phyloP scores from a whole-genome alignment of 148 eudicot species.

The Rhododendron kiyosumense region DNA sequence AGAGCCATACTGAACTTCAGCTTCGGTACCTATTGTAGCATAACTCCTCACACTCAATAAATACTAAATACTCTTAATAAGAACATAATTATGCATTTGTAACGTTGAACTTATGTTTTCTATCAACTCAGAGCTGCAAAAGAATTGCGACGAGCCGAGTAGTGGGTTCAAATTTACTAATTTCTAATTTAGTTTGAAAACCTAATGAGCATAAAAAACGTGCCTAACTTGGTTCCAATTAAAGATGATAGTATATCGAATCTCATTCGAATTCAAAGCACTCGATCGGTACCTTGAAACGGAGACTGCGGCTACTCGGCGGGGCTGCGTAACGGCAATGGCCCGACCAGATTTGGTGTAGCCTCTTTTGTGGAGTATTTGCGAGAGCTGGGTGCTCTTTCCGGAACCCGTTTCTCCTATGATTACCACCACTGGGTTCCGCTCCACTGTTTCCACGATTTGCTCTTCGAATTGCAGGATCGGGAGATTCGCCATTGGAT shows the following conservation, averaged over 20 bases:
- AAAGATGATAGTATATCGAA: neutral
- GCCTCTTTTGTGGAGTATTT: conserved; percentile 62
- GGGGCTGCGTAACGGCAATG: conserved; percentile 96
- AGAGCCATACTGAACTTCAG: neutral
- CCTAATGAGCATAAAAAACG: neutral
- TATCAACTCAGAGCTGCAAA: neutral
- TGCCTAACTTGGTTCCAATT: neutral
- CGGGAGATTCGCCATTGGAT: conserved; percentile 65
- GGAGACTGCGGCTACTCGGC: conserved; percentile 96
- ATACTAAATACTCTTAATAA: neutral
- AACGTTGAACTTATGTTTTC: neutral
- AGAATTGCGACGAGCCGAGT: neutral
- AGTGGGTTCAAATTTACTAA: neutral
- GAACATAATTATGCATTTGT: neutral
- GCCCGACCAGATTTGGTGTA: conserved; percentile 49
- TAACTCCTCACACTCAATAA: neutral
- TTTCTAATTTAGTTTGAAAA: neutral
- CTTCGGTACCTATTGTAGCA: neutral
- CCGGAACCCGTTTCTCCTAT: conserved; percentile 98
- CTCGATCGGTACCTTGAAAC: conserved; percentile 50
- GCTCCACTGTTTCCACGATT: conserved; percentile 61
- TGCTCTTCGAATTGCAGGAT: conserved; percentile 78
- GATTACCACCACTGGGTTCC: conserved; percentile 59
- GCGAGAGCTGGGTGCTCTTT: conserved; percentile 92
- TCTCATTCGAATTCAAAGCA: neutral